Conservation (phyloP, 2,329 filamentous ascomycete species). For the Trichoderma sp. region DNA sequence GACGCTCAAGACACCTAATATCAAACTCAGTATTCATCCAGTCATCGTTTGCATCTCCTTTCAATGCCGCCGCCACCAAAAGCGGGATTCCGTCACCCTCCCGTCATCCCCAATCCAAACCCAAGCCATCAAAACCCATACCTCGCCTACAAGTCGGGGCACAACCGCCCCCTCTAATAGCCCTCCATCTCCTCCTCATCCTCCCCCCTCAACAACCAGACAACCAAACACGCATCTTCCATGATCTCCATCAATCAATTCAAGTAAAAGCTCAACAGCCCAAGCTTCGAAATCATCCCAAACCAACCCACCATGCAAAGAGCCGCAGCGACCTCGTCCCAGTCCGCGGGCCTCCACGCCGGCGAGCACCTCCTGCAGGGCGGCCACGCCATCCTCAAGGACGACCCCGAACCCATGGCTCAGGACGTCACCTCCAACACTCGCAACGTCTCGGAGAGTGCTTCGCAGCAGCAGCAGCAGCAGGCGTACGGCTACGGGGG, state of each 20-base stretch:
- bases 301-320: not conserved
- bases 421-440: not conserved
- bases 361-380: slow-evolving; percentile 13
- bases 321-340: not conserved
- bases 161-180: too few species aligned
- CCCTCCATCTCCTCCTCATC: too few species aligned
- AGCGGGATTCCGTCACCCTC: too few species aligned
- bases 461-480: not conserved
- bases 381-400: slow-evolving; percentile 14
- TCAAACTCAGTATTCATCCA: too few species aligned
- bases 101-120: too few species aligned
- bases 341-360: not conserved
- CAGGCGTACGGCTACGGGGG: not conserved
- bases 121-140: too few species aligned
- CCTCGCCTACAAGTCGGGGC: too few species aligned
- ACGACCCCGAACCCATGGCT: not conserved
- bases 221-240: not conserved
- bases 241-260: not conserved
- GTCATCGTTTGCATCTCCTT: too few species aligned
- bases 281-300: not conserved
- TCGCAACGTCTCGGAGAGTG: not conserved
- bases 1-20: too few species aligned
- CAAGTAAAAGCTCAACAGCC: too few species aligned
- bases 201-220: not conserved
- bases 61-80: too few species aligned